Evolutionary conservation across 2,329 filamentous ascomycete genomes (phyloP), one percentile per base, ranked within the genome.

Genomic region (Alternaria rosae): DNA sequence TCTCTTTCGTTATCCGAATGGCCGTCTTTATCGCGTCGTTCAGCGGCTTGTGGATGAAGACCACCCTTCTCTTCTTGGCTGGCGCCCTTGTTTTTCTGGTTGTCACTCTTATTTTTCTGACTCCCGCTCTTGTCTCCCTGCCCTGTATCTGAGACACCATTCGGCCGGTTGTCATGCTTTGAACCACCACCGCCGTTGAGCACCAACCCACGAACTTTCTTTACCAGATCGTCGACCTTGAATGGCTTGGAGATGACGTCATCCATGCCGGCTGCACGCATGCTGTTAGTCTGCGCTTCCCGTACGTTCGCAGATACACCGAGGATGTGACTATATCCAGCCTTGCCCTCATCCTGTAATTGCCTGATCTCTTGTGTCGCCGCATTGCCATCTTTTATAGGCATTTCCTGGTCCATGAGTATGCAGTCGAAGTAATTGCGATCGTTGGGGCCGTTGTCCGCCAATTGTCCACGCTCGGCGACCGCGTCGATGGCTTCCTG

Each of bases 401-500:
- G 81, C 81, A 83, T 83, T 56, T 82, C 80, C 43, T 82, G 73
- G 42, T 82, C 80, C 79, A 81, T 82, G 7, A 83, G 68, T 15
- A 83, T 79, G 21, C 81, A 74, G 17, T 81, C 78, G 48, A 82
- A 77, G n/a, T 74, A 79, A 10, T 76, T 72, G 1, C 70, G 66
- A 11, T 67, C 54, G 12, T 67, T 61, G 8, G 61, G 48, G 13
- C 70, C 48, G 15, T 66, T 57, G 2, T 59, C 25, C 3, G 59
- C 32, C 1, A 54, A 57, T n/a, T 66, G 44, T 0, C 75, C 75
- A 4, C 76, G 74, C 20, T 70, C 71, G n/a, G 63, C 62, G 6
- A 79, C 81, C 0, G 72, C 73, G 15, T 81, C 75, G 10, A 85
- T 77, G 2, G 83, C 83, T 69, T 84, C 78, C 17, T 76, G 71